These are phyloP conservation scores for Asterophora parasitica DNA, from an alignment of 768 basidiomycete species.

Conservation along the genomic window DNA sequence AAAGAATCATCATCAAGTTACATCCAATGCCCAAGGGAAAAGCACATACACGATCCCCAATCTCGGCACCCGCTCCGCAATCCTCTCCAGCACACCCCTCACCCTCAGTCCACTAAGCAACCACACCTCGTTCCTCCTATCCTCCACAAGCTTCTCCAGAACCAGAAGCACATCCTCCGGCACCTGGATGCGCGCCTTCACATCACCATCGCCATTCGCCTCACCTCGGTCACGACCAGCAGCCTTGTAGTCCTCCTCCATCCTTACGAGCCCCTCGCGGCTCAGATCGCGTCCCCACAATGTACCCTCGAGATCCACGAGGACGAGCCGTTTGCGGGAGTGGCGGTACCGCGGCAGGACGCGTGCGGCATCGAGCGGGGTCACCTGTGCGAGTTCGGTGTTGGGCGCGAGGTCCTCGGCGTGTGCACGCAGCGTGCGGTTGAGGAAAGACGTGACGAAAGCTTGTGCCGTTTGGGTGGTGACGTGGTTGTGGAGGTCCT, in stretches of 20 bases:
- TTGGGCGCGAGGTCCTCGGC: conserved; percentile 43
- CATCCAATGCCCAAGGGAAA: neutral
- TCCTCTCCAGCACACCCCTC: conserved; percentile 55
- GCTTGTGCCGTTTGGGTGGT: conserved; percentile 83
- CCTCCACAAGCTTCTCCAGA: conserved; percentile 54
- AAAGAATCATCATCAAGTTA: conserved; percentile 4
- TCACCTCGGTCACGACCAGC: neutral
- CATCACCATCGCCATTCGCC: conserved; percentile 1
- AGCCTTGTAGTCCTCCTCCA: conserved; percentile 28
- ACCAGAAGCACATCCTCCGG: conserved; percentile 41
- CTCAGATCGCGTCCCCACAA: conserved; percentile 65
- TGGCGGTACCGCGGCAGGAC: conserved; percentile 67
- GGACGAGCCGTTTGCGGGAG: conserved; percentile 57
- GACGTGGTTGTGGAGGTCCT: conserved; percentile 82
- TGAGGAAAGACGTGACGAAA: conserved; percentile 77
- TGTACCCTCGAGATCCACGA: conserved; percentile 78
- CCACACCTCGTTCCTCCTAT: conserved; percentile 76
- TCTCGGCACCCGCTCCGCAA: conserved; percentile 56
- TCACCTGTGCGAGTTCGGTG: conserved; percentile 18
- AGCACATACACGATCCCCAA: conserved; percentile 72
- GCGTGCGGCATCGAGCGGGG: conserved; percentile 33
- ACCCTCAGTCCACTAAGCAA: conserved; percentile 71
- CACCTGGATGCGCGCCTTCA: conserved; percentile 16
- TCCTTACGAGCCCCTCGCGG: conserved; percentile 35
- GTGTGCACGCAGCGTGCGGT: conserved; percentile 66